A percentile compares a stretch with the other conserved stretches of the same genome.
Evolutionary conservation across 2,329 filamentous ascomycete species (phyloP).

Genomic region (Bipolaris gigantea): DNA sequence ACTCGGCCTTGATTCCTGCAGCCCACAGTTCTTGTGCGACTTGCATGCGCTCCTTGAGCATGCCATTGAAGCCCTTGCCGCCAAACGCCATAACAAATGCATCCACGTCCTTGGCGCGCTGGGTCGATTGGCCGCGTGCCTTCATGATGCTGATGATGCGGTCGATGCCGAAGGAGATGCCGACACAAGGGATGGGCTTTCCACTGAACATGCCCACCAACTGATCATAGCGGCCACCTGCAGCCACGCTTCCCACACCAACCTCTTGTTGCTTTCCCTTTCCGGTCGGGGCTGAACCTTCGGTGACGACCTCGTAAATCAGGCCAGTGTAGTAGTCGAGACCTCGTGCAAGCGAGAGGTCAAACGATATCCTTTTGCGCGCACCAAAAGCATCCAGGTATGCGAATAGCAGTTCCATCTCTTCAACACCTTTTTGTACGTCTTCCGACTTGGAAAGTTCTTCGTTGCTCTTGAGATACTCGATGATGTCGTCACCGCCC

Average conservation of each 20-base stretch:
- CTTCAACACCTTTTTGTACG: conserved; percentile 73
- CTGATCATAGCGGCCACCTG: conserved; percentile 89
- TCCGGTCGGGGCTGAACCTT: conserved; percentile 65
- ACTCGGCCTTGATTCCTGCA: conserved; percentile 89
- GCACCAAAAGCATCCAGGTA: conserved; percentile 80
- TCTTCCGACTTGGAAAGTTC: conserved; percentile 62
- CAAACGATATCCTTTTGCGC: conserved; percentile 77
- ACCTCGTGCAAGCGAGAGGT: conserved; percentile 85
- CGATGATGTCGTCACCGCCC: conserved; percentile 72
- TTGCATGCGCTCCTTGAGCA: conserved; percentile 81
- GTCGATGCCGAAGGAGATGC: conserved; percentile 92
- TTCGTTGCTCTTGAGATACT: conserved; percentile 31
- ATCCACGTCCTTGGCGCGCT: conserved; percentile 75
- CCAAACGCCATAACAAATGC: conserved; percentile 96
- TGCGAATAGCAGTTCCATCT: conserved; percentile 77
- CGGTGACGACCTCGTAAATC: conserved; percentile 87
- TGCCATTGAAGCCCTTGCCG: conserved; percentile 78
- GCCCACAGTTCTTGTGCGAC: conserved; percentile 79
- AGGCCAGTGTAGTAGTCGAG: conserved; percentile 92
- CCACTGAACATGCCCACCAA: conserved; percentile 92
- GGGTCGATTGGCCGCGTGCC: conserved; percentile 66
- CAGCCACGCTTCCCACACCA: conserved; percentile 84
- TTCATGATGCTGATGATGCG: conserved; percentile 93
- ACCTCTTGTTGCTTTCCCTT: conserved; percentile 50
- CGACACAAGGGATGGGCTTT: conserved; percentile 88